Evolutionary conservation across 2,329 filamentous ascomycete genomes (phyloP).

Genomic region (Talaromyces albobiverticillius): DNA sequence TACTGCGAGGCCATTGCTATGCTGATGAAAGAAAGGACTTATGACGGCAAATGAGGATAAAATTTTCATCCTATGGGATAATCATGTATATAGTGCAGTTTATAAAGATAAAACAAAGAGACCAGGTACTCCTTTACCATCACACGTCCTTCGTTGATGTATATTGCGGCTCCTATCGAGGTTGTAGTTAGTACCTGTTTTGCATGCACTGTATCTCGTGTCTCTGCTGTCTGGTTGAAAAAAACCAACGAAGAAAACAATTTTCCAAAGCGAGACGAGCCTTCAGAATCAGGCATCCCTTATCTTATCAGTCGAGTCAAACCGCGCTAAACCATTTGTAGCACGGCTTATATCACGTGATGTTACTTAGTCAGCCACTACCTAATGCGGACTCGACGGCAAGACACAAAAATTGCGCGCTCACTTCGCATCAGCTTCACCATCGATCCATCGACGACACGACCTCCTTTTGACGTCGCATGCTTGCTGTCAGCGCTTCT

Average conservation of each 20-base stretch:
- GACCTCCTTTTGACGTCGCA: constrained; percentile 21
- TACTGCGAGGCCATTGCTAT: constrained; percentile 3
- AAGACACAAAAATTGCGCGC: constrained; percentile 14
- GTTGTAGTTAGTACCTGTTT: too few species aligned
- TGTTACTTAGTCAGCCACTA: not conserved
- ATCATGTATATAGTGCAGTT: constrained; percentile 15
- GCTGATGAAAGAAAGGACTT: constrained; percentile 9
- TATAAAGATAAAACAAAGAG: constrained; percentile 7
- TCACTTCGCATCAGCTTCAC: not conserved
- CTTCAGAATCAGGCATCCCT: too few species aligned
- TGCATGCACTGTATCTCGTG: too few species aligned
- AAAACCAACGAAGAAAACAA: too few species aligned
- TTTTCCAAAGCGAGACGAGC: too few species aligned
- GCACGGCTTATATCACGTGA: constrained; percentile 10
- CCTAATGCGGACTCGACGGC: constrained; percentile 6
- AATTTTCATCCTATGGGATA: not conserved
- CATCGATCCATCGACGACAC: constrained; percentile 1
- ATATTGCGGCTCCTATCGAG: too few species aligned
- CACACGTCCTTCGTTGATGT: too few species aligned
- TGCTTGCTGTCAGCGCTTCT: constrained; percentile 28
- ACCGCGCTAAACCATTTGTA: too few species aligned
- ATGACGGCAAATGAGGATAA: not conserved
- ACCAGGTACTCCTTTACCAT: not conserved
- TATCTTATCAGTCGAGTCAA: too few species aligned
- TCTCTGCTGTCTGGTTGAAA: too few species aligned